Percentiles rank a stretch among this genome's conserved stretches.
Conservation (phyloP, 768 basidiomycete species). For the Cubamyces sp. region DNA sequence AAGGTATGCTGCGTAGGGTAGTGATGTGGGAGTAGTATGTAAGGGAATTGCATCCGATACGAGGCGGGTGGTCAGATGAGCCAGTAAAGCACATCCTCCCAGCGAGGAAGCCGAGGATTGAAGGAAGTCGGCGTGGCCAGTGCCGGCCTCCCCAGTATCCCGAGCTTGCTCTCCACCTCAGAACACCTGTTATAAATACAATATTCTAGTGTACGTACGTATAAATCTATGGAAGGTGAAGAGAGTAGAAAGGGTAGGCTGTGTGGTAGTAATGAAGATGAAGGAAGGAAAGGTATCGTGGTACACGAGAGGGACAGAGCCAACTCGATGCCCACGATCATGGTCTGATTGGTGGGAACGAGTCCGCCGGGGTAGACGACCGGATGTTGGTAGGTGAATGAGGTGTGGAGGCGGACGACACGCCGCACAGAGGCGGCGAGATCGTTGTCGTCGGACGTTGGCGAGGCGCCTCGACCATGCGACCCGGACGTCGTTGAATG, state of each 20-base stretch:
- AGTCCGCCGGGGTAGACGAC: too few relatives aligned
- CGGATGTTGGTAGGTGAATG: too few relatives aligned
- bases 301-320: too few relatives aligned
- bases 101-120: not conserved
- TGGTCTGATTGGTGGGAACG: too few relatives aligned
- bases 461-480: too few relatives aligned
- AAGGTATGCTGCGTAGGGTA: too few relatives aligned
- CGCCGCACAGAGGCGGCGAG: not conserved
- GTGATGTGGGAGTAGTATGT: not conserved
- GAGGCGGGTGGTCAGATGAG: slow-evolving; percentile 2
- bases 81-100: not conserved
- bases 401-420: too few relatives aligned
- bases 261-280: not conserved
- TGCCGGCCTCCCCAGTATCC: not conserved
- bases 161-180: slow-evolving; percentile 3
- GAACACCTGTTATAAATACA: slow-evolving; percentile 10
- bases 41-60: not conserved
- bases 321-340: too few relatives aligned
- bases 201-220: not conserved
- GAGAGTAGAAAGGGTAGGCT: not conserved
- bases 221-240: not conserved
- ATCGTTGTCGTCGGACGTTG: too few relatives aligned
- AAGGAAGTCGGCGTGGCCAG: slow-evolving; percentile 2
- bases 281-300: too few relatives aligned
- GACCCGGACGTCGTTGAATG: too few relatives aligned